Evolutionary conservation across 2,329 filamentous ascomycete species (phyloP), one percentile per base, ranked within the genome.

Genomic region (Hypomyces perniciosus): DNA sequence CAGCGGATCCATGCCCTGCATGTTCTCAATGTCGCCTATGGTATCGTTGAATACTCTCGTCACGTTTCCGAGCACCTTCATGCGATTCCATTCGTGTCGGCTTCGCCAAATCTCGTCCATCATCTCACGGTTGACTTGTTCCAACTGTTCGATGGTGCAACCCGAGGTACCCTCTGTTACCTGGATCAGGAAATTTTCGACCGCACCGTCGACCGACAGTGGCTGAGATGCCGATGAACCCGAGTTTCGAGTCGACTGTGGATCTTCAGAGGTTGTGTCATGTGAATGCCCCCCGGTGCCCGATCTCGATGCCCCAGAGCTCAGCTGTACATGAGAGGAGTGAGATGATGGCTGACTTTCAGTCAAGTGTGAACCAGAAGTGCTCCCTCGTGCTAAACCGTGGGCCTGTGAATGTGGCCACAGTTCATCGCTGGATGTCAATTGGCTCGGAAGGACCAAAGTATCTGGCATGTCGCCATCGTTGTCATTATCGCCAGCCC

Each of bases 41-140:
- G 83, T 82, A 30, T 84, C 81, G 59, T 95, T 91, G 66, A 96
- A 96, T 4, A 87, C 81, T 12, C 78, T 74, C 39, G 74, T 75
- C 35, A 95, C 77, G 35, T 76, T 72, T 42, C 72, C 72, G 10
- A 85, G 76, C 10, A 96, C 90, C 59, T 78, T 77, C 60, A 83
- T 85, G 40, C 93, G 82, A 68, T 99, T 93, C 81, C 88, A 93
- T 62, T 95, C 85, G 44, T 82, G 78, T 45, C 90, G 80, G 54
- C 79, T 80, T 54, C 77, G 78, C 93, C 93, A 99, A 41, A 97
- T 80, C 56, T 85, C 83, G 54, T 92, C 87, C 92, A 97, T 97
- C 56, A 97, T 74, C 58, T 86, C 83, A 6, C 90, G 85, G 66
- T 91, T 91, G 65, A 96, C 85, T 68, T 97, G 92, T 73, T 97